phyloP scores from a whole-genome alignment of 768 basidiomycete genomes.

The Suillus plorans region DNA sequence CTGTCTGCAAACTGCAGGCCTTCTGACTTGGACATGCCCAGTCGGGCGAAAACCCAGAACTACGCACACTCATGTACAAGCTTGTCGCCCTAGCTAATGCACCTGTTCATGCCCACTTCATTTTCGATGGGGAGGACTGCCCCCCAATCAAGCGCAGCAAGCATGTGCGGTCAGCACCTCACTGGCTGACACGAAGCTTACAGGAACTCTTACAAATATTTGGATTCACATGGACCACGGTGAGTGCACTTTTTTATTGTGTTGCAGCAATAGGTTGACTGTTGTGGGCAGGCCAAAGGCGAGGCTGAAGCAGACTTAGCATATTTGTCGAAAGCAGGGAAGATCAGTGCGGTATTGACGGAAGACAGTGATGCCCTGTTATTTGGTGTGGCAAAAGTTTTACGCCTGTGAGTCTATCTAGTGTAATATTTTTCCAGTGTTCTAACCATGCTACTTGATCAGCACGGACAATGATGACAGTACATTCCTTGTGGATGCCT shows the following conservation, averaged over 20 bases:
- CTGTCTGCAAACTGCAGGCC: neutral
- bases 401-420: slow-evolving; percentile 1
- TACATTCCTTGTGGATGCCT: neutral
- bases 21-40: slow-evolving; percentile 17
- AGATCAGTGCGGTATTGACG: neutral
- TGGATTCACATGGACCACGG: slow-evolving; percentile 37
- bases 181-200: slow-evolving; percentile 25
- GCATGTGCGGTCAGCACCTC: slow-evolving; percentile 27
- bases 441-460: neutral
- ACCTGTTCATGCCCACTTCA: slow-evolving; percentile 43
- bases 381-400: slow-evolving; percentile 3
- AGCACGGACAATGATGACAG: neutral
- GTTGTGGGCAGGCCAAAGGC: neutral
- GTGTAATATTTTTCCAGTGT: neutral
- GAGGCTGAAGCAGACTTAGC: slow-evolving; percentile 10
- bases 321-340: slow-evolving; percentile 1
- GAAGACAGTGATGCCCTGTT: slow-evolving; percentile 2
- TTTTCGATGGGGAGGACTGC: slow-evolving; percentile 48
- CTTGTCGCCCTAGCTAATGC: slow-evolving; percentile 36
- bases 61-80: slow-evolving; percentile 44
- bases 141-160: slow-evolving; percentile 43
- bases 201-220: slow-evolving; percentile 39
- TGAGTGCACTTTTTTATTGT: slow-evolving; percentile 2
- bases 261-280: neutral
- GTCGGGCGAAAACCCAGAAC: slow-evolving; percentile 42